Conservation (phyloP, 441 rosid species). For the Pelargonium australe region DNA sequence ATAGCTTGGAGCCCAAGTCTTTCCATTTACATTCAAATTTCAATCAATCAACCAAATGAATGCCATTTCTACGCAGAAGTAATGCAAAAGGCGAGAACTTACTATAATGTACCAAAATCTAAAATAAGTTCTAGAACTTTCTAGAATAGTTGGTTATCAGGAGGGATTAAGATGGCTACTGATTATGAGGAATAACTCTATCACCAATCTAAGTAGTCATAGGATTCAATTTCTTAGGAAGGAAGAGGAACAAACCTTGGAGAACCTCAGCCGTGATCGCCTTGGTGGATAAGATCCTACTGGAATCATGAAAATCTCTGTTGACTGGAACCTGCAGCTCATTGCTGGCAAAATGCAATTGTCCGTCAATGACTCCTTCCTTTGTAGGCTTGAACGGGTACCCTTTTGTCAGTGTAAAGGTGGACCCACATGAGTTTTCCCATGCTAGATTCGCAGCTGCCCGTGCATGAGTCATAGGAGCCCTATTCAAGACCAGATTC, state of each 20-base stretch:
- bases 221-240: not conserved
- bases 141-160: too few species aligned
- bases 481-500: slow-evolving; percentile 43
- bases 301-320: slow-evolving; percentile 29
- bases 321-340: slow-evolving; percentile 30
- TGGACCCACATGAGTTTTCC: slow-evolving; percentile 38
- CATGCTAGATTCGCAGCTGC: slow-evolving; percentile 33
- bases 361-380: slow-evolving; percentile 36
- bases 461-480: slow-evolving; percentile 38
- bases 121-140: too few species aligned
- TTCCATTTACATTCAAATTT: not conserved
- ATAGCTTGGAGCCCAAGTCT: not conserved
- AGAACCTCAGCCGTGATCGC: slow-evolving; percentile 31
- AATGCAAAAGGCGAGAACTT: too few species aligned
- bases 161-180: too few species aligned
- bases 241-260: slow-evolving; percentile 39
- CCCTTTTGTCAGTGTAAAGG: slow-evolving; percentile 42
- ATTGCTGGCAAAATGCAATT: slow-evolving; percentile 28
- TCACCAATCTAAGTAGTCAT: not conserved
- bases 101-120: too few species aligned
- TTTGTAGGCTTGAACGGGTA: slow-evolving; percentile 33
- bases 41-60: not conserved
- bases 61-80: too few species aligned
- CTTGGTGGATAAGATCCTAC: slow-evolving; percentile 37
- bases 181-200: not conserved